Evolutionary conservation across 2,329 filamentous ascomycete species (phyloP), one percentile per base, ranked within the genome.

Genomic region (Penicillium verrucosum): DNA sequence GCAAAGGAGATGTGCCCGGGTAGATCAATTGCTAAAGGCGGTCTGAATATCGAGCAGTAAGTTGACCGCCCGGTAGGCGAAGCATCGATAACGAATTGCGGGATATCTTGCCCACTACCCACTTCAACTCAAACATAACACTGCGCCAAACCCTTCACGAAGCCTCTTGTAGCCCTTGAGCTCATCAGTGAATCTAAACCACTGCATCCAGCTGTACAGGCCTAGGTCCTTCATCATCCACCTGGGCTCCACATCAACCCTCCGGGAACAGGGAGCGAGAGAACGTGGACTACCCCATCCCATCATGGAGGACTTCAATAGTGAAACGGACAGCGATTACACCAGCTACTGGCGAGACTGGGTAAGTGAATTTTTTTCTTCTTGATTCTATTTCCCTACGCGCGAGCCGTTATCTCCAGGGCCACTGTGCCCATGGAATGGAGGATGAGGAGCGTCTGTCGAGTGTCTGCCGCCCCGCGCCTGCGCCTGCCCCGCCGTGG

Each of bases 281-380:
- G n/a, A 30, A 12, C 30, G 11, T 29, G 7, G 16, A 43, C 43
- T 43, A 44, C 48, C 18, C 8, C 25, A 72, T 64, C 69, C 8
- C n/a, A 72, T 64, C 69, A 97, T 97, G 94, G 94, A 97, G 74
- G 93, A 97, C 78, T 97, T 94, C 77, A 92, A 91, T 65, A 97
- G 92, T 73, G 94, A 99, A 77, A 96, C 92, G 12, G 94, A 99
- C 74, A 97, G 92, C 77, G 94, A 99, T 79, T 99, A 97, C 75
- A 97, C 94, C 47, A 97, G 92, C 78, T 99, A 97, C 77, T 99
- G 94, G 94, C 84, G 93, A 75, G 94, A 99, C 79, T 99, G 94
- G 94, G 94, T 97, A 81, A 80, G 90, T 87, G 38, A 5, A 41
- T 58, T 60, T 59, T 49, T 40, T 43, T 48, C 60, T 53, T 53